A percentile compares a stretch with the other conserved stretches of the same genome.
These are phyloP conservation scores for Candida pini DNA, from an alignment of 805 yeast genomes.

Conservation along the genomic window DNA sequence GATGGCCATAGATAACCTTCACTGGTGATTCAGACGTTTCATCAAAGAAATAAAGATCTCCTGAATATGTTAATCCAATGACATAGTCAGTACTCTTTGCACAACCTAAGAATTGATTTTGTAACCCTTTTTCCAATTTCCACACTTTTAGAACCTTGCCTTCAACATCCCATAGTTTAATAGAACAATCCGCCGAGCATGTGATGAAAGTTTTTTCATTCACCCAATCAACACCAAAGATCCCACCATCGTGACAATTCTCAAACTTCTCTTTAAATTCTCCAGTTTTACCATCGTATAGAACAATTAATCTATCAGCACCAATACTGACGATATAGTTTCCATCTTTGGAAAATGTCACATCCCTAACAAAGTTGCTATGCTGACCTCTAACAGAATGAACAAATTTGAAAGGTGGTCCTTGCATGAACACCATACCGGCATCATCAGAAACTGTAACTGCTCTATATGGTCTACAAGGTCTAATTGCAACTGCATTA, in stretches of 20 bases:
- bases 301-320: constrained; percentile 67
- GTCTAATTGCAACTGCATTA: constrained; percentile 79
- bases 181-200: constrained; percentile 73
- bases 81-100: constrained; percentile 54
- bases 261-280: constrained; percentile 55
- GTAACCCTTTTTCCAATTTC: constrained; percentile 41
- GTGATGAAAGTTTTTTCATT: constrained; percentile 63
- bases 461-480: constrained; percentile 86
- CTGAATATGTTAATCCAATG: constrained; percentile 64
- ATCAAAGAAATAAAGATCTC: constrained; percentile 60
- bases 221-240: constrained; percentile 73
- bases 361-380: constrained; percentile 73
- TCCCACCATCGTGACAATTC: constrained; percentile 63
- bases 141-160: constrained; percentile 45
- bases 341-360: constrained; percentile 79
- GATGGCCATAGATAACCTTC: constrained; percentile 65
- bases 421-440: constrained; percentile 75
- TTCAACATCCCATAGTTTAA: constrained; percentile 59
- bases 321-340: constrained; percentile 72
- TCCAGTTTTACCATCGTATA: constrained; percentile 87
- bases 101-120: constrained; percentile 76
- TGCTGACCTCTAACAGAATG: constrained; percentile 70
- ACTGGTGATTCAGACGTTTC: constrained; percentile 34
- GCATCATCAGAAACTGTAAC: constrained; percentile 91
- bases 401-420: constrained; percentile 90